Evolutionary conservation across 2,329 filamentous ascomycete genomes (phyloP).

Genomic region (Fusarium brachygibbosum): DNA sequence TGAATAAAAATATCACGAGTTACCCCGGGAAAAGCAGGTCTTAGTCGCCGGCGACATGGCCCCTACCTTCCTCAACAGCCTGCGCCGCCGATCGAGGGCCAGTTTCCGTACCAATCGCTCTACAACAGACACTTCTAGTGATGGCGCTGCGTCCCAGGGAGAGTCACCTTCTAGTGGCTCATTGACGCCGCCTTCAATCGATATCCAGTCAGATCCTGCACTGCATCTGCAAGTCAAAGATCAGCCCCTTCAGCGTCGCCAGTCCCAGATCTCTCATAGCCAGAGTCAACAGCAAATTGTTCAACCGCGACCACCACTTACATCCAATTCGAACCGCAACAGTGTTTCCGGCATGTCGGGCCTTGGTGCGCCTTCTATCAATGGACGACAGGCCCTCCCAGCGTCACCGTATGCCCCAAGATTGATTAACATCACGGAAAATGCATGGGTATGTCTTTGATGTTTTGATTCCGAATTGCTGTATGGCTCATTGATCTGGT

Average conservation of each 20-base stretch:
- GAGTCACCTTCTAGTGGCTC: slow-evolving; percentile 76
- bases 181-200: slow-evolving; percentile 80
- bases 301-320: slow-evolving; percentile 55
- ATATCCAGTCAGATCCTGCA: slow-evolving; percentile 74
- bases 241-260: slow-evolving; percentile 38
- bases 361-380: slow-evolving; percentile 67
- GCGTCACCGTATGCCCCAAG: slow-evolving; percentile 85
- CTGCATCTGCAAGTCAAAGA: slow-evolving; percentile 72
- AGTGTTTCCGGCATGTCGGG: slow-evolving; percentile 76
- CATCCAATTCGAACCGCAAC: slow-evolving; percentile 66
- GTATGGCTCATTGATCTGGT: slow-evolving; percentile 24
- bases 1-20: slow-evolving; percentile 18
- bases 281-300: slow-evolving; percentile 47
- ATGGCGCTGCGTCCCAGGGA: slow-evolving; percentile 68
- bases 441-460: slow-evolving; percentile 79
- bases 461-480: slow-evolving; percentile 32
- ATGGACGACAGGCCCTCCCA: slow-evolving; percentile 69
- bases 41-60: slow-evolving; percentile 58
- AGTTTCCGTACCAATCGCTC: slow-evolving; percentile 77
- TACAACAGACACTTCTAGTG: slow-evolving; percentile 70
- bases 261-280: slow-evolving; percentile 38
- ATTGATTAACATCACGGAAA: slow-evolving; percentile 82
- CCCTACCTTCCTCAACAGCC: slow-evolving; percentile 75
- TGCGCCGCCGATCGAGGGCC: slow-evolving; percentile 81
- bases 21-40: slow-evolving; percentile 30